phyloP scores from a whole-genome alignment of 768 basidiomycete species.

The Antrodiella citrinella region DNA sequence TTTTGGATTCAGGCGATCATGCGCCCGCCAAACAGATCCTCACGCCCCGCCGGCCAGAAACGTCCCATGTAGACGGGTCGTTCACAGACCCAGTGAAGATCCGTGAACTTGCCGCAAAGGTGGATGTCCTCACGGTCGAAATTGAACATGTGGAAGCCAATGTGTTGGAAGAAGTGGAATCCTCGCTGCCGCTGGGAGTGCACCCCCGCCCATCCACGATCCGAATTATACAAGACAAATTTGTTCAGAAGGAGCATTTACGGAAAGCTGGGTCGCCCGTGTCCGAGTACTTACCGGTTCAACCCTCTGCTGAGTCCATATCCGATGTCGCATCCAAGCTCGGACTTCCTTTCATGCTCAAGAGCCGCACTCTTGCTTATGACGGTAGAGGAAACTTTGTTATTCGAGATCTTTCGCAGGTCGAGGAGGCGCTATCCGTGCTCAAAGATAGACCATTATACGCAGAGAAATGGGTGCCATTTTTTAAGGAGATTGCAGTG shows the following conservation, averaged over 20 bases:
- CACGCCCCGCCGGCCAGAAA: conserved; percentile 38
- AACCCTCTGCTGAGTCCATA: conserved; percentile 43
- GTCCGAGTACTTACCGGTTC: conserved; percentile 53
- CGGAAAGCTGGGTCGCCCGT: conserved; percentile 40
- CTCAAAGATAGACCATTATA: conserved; percentile 73
- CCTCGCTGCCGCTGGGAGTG: conserved; percentile 24
- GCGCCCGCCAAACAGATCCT: conserved; percentile 88
- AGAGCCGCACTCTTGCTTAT: conserved; percentile 91
- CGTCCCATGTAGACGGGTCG: conserved; percentile 77
- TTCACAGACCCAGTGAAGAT: conserved; percentile 80
- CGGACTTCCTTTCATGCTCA: conserved; percentile 91
- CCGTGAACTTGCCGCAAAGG: conserved; percentile 65
- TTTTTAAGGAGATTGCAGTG: conserved; percentile 85
- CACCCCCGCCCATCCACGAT: conserved; percentile 83
- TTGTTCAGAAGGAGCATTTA: conserved; percentile 59
- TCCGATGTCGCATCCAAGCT: conserved; percentile 44
- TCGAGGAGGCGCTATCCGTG: conserved; percentile 43
- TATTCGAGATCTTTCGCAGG: conserved; percentile 45
- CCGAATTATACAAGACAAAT: conserved; percentile 73
- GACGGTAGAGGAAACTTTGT: conserved; percentile 93
- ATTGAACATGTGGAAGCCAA: conserved; percentile 91
- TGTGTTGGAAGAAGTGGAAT: conserved; percentile 58
- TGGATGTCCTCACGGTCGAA: conserved; percentile 88
- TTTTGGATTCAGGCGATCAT: conserved; percentile 76
- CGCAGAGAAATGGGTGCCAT: conserved; percentile 91